Percentiles rank a stretch among this genome's conserved stretches.
Evolutionary conservation across 345 rosid genomes (phyloP).

Genomic region (Hibiscus mutabilis): DNA sequence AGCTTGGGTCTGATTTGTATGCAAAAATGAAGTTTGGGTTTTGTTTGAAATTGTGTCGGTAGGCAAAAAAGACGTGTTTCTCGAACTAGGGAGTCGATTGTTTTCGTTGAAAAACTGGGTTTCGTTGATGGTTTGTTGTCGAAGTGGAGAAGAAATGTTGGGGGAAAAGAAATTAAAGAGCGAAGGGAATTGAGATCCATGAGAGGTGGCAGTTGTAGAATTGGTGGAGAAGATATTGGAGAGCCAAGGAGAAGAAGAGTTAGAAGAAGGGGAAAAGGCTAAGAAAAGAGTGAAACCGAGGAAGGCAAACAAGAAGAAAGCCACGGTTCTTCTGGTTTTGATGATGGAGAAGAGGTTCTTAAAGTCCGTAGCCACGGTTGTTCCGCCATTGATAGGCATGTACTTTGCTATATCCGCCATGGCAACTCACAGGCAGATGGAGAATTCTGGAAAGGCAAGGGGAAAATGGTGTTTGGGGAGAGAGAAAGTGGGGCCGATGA

Average conservation of each 20-base stretch:
- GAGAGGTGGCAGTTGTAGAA: conserved; percentile 20
- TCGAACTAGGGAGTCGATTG: conserved; percentile 19
- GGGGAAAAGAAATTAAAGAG: conserved; percentile 40
- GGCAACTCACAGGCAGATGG: neutral
- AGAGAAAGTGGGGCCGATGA: neutral
- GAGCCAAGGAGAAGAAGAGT: conserved; percentile 48
- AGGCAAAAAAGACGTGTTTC: conserved; percentile 12
- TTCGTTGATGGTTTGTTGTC: neutral
- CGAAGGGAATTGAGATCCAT: conserved; percentile 55
- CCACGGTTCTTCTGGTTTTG: conserved; percentile 47
- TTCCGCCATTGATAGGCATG: conserved; percentile 31
- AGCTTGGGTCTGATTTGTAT: neutral
- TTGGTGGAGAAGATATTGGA: conserved; percentile 31
- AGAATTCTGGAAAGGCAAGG: neutral
- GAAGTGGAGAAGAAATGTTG: conserved; percentile 11
- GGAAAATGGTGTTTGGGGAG: neutral
- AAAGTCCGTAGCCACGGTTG: conserved; percentile 27
- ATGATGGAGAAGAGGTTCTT: conserved; percentile 37
- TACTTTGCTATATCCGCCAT: conserved; percentile 65
- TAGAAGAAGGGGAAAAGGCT: conserved; percentile 54
- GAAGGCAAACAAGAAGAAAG: conserved; percentile 55
- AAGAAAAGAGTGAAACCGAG: conserved; percentile 60
- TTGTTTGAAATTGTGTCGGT: conserved; percentile 5
- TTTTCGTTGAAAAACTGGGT: neutral
- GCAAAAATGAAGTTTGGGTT: conserved; percentile 13